phyloP scores from a whole-genome alignment of 2,329 filamentous ascomycete genomes.

The Fusarium multiceps region DNA sequence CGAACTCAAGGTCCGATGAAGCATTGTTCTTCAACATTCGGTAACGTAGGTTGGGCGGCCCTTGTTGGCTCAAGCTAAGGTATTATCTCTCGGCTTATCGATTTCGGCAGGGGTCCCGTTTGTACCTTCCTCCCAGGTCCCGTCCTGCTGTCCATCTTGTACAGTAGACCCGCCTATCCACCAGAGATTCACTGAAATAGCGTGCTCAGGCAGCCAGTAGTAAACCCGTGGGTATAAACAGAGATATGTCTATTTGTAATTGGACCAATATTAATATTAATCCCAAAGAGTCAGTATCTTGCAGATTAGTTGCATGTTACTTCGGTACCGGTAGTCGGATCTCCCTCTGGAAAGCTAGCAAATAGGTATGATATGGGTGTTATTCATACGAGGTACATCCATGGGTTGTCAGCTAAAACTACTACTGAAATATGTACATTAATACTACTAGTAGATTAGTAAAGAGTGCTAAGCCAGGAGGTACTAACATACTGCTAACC shows the following conservation, averaged over 20 bases:
- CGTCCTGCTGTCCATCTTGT: background rate
- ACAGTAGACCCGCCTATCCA: background rate
- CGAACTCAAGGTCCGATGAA: constrained; percentile 23
- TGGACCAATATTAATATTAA: background rate
- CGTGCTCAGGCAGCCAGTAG: background rate
- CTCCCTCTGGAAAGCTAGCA: background rate
- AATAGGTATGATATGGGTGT: background rate
- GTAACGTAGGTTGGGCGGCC: constrained; percentile 12
- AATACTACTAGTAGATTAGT: background rate
- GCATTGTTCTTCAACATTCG: constrained; percentile 38
- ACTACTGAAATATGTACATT: background rate
- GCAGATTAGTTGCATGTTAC: background rate
- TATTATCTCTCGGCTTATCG: constrained; percentile 39
- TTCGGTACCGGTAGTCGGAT: background rate
- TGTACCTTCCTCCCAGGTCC: background rate
- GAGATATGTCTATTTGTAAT: constrained; percentile 3
- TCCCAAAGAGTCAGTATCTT: background rate
- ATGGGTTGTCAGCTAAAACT: background rate
- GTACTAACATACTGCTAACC: too few species aligned
- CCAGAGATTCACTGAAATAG: constrained; percentile 10
- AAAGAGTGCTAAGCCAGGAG: too few species aligned
- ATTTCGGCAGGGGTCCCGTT: constrained; percentile 36
- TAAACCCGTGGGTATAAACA: background rate
- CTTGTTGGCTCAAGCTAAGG: constrained; percentile 21
- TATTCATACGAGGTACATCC: background rate